Evolutionary conservation across 495 filamentous ascomycete species (phyloP), one percentile per base, ranked within the genome.

Genomic region (Poronia punctata): DNA sequence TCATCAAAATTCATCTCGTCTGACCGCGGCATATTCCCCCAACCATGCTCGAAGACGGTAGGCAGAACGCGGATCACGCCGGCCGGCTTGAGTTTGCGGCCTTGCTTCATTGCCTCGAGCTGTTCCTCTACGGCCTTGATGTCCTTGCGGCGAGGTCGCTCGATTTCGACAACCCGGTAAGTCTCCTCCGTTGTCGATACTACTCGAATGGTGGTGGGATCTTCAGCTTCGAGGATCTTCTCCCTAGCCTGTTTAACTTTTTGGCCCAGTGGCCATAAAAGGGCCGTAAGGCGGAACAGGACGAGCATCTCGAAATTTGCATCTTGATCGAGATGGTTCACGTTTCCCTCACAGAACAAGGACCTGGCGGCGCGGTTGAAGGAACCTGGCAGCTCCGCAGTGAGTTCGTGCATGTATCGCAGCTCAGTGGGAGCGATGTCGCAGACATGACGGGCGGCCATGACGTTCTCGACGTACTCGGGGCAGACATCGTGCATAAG

Each of bases 401-500:
- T 58, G 12, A 80, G 54, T 9, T 74, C 54, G 12, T 64, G 49
- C 25, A 76, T 71, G 30, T 73, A 65, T 49, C 74, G 72, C 8
- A 88, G 58, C 56, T 97, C 86, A 14, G 67, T 63, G 7, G 77
- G 67, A 9, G 84, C 87, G 17, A 69, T 49, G 18, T 83, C 74
- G 50, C 88, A 95, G 27, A 88, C 56, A 3, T 50, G 56, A 16
- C 81, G 69, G 2, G 88, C 89, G 2, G 67, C 68, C 19, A 75
- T 58, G 35, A 97, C 71, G 46, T 84, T 73, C 1, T 71, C 66
- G 1, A 51, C 64, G 56, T 88, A 81, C 49, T 98, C 92, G 3
- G 83, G 83, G 47, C 86, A 93, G 10, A 94, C 92, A 24, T 84
- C 70, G 51, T 96, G 90, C 40, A 74, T 73, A 9, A 88, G 67